A percentile compares a stretch with the other conserved stretches of the same genome.
phyloP scores from a whole-genome alignment of 2,329 filamentous ascomycete species.

The Acephala macrosclerotiorum region DNA sequence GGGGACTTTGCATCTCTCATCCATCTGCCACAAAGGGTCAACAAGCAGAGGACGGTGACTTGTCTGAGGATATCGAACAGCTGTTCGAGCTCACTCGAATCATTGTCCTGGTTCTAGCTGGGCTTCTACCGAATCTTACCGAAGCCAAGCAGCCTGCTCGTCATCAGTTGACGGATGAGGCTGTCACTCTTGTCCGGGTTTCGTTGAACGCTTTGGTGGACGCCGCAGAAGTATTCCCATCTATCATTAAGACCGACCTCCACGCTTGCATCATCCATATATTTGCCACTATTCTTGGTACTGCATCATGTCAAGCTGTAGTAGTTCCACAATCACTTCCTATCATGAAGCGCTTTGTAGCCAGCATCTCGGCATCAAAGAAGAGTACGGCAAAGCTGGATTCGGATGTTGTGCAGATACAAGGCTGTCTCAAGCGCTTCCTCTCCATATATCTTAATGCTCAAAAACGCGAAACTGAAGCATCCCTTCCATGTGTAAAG shows the following conservation, averaged over 20 bases:
- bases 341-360: conserved; percentile 90
- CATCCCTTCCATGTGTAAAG: conserved; percentile 87
- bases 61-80: conserved; percentile 97
- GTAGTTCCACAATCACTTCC: conserved; percentile 91
- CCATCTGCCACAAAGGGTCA: conserved; percentile 81
- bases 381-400: conserved; percentile 48
- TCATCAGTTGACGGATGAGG: conserved; percentile 88
- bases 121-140: conserved; percentile 82
- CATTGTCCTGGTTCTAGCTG: conserved; percentile 90
- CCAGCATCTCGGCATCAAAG: conserved; percentile 67
- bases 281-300: conserved; percentile 90
- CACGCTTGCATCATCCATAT: conserved; percentile 98
- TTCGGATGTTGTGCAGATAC: conserved; percentile 63
- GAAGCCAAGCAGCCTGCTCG: conserved; percentile 66
- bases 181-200: conserved; percentile 78
- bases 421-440: conserved; percentile 84
- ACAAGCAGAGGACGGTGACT: conserved; percentile 73
- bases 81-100: conserved; percentile 96
- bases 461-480: conserved; percentile 76
- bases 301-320: conserved; percentile 83
- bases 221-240: conserved; percentile 92
- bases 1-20: conserved; percentile 88
- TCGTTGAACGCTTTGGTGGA: conserved; percentile 90
- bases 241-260: conserved; percentile 94
- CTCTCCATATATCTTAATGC: conserved; percentile 79